phyloP scores from a whole-genome alignment of 2,329 filamentous ascomycete species.

The Penicillium sp. region DNA sequence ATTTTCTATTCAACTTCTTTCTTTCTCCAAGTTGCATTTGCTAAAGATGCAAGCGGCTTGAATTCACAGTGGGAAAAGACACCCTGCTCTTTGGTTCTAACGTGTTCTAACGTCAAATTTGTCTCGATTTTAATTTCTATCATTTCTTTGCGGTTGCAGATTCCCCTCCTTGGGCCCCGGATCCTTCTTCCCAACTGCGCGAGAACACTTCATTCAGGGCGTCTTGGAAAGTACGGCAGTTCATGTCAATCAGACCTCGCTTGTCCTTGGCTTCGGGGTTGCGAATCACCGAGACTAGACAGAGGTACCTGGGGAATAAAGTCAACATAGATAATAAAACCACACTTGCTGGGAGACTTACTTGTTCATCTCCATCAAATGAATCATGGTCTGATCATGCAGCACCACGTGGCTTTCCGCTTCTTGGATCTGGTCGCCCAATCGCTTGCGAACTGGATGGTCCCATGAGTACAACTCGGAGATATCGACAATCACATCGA shows the following conservation, averaged over 20 bases:
- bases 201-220: conserved; percentile 55
- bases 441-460: conserved; percentile 35
- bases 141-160: conserved; percentile 5
- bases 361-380: conserved; percentile 60
- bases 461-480: conserved; percentile 87
- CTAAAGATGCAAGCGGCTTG: conserved; percentile 1
- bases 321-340: conserved; percentile 6
- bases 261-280: conserved; percentile 57
- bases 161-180: background rate
- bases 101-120: background rate
- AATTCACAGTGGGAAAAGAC: background rate
- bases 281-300: conserved; percentile 57
- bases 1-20: background rate
- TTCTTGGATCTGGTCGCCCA: conserved; percentile 43
- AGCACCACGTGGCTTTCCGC: conserved; percentile 56
- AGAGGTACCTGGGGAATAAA: conserved; percentile 46
- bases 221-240: conserved; percentile 55
- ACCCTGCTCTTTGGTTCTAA: background rate
- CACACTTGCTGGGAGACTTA: conserved; percentile 28
- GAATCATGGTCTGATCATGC: conserved; percentile 55
- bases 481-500: conserved; percentile 95
- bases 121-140: conserved; percentile 6
- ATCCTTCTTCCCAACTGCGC: conserved; percentile 40
- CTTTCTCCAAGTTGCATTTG: background rate
- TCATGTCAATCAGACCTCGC: conserved; percentile 59